These are phyloP conservation scores for Axilococcus clingmanii DNA, from an alignment of 139 green algal genomes.

Conservation along the genomic window DNA sequence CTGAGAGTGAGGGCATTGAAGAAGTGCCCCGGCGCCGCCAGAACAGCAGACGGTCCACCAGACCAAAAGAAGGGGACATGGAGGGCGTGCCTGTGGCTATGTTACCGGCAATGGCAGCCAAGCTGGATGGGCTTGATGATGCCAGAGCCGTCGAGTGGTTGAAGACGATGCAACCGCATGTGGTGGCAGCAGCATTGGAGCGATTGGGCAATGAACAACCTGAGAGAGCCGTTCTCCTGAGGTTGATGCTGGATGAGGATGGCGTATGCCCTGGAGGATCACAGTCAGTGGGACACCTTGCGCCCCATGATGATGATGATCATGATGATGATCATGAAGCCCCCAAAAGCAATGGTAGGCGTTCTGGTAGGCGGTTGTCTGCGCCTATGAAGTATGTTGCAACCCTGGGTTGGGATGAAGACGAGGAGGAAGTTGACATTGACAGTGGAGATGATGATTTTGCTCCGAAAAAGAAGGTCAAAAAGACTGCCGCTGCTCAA, in stretches of 20 bases:
- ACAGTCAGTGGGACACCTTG: not conserved
- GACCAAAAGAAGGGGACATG: not conserved
- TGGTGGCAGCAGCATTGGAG: not conserved
- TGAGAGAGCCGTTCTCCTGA: slow-evolving; percentile 1
- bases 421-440: too few species aligned
- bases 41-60: not conserved
- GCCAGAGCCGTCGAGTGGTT: not conserved
- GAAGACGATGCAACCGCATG: not conserved
- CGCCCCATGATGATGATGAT: not conserved
- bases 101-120: not conserved
- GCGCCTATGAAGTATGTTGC: too few species aligned
- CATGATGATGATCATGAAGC: too few species aligned
- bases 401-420: too few species aligned
- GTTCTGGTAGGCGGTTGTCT: too few species aligned
- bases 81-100: not conserved
- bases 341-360: too few species aligned
- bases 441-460: too few species aligned
- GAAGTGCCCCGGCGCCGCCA: not conserved
- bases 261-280: too few species aligned
- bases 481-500: too few species aligned
- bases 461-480: too few species aligned
- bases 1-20: not conserved
- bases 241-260: slow-evolving; percentile 3
- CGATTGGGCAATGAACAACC: slow-evolving; percentile 1
- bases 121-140: not conserved